Base-by-base conservation (phyloP, 2,329 filamentous ascomycete species). In the Sphaerulina musiva region DNA sequence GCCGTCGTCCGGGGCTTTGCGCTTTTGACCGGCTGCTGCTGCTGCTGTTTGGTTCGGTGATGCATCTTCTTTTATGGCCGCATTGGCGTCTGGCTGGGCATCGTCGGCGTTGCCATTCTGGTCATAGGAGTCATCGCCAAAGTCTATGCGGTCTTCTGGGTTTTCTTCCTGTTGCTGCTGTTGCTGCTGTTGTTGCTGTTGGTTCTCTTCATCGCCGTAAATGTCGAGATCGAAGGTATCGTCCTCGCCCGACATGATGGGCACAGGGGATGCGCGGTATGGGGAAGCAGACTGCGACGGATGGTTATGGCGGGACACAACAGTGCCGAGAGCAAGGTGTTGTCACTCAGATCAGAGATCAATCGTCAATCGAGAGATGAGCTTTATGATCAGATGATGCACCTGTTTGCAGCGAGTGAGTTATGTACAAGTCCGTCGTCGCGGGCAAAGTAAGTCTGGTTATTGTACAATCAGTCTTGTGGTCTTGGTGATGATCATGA, bases 141-240 rank as follows among this genome's bases (percentile, higher is more conserved):
- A 62, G 38, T 64, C 59, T 10, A 62, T 48, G 23, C 57, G 47
- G 29, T 63, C 61, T 46, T 62, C 58, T 38, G 55, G 55, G 11
- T 59, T 51, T 12, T 56, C 58, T 20, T 56, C 51, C 44, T 45
- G 45, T 62, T 66, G 46, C 58, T 62, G 46, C 44, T 45, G 45
- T 62, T 66, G 46, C 58, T 62, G 46, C 61, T 68, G 66, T 32
- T 68, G 63, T 46, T 66, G 58, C 41, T 57, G 57, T n/a, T 56
- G 49, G 31, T 49, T 40, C 14, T 56, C 54, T 49, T 82, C 80
- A 65, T 85, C 81, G 59, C 82, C 82, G 66, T 85, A 85, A 72
- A 85, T 83, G 69, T 85, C 82, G 75, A 85, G 84, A 64, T 85
- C 82, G 75, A 85, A 85, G 67, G 83, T 83, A 70, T 85, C 82